A percentile compares a stretch with the other conserved stretches of the same genome.
Conservation (phyloP, 2,329 filamentous ascomycete genomes). For the Apiospora aurea region DNA sequence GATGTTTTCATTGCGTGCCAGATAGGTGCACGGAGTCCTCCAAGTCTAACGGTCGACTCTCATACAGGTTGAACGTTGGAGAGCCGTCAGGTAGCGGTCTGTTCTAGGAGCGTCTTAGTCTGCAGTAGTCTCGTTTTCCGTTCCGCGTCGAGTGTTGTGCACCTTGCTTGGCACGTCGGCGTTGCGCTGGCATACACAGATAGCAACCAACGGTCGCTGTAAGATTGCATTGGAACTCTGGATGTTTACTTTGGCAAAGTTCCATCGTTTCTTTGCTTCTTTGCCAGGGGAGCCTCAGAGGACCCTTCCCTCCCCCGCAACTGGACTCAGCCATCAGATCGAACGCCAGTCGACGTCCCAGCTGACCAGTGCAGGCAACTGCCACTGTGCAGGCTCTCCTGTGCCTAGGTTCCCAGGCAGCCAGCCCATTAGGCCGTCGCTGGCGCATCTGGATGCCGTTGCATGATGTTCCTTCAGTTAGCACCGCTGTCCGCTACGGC, state of each 20-base stretch:
- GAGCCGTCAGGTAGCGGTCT: not conserved
- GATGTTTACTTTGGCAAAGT: slow-evolving; percentile 6
- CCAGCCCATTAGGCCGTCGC: not conserved
- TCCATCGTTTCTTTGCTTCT: slow-evolving; percentile 19
- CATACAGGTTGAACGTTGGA: not conserved
- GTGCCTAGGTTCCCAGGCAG: not conserved
- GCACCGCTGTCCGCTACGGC: slow-evolving; percentile 3
- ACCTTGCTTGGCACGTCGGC: not conserved
- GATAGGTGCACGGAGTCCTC: not conserved
- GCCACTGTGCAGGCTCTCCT: not conserved
- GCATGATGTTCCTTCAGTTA: not conserved
- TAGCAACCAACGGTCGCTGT: slow-evolving; percentile 5
- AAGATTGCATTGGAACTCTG: slow-evolving; percentile 11
- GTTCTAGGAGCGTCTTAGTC: not conserved
- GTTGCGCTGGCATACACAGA: slow-evolving; percentile 1
- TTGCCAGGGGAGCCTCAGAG: slow-evolving; percentile 16
- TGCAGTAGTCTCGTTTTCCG: slow-evolving; percentile 10
- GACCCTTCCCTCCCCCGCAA: slow-evolving; percentile 11
- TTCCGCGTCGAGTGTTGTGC: slow-evolving; percentile 19
- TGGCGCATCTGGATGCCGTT: slow-evolving; percentile 11
- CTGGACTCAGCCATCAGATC: slow-evolving; percentile 7
- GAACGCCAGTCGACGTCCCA: not conserved
- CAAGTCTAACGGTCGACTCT: not conserved
- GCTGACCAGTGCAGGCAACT: not conserved
- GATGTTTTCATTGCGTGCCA: not conserved